Base-by-base conservation (phyloP, 352 stramenopile species). In the Bremia lactucae region DNA sequence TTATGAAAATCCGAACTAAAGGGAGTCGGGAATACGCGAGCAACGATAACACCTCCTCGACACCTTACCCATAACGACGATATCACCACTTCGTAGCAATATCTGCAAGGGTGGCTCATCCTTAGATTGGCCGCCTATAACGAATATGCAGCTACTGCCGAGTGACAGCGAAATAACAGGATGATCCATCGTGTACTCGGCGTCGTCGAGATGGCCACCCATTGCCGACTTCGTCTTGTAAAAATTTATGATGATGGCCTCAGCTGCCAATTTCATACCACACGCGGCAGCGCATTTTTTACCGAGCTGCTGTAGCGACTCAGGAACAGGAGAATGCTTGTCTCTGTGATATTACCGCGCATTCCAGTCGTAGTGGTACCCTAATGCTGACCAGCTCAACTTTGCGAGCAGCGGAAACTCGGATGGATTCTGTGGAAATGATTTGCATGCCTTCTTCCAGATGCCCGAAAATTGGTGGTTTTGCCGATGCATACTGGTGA, bases 361-460 rank as follows among this genome's bases (percentile, higher is more conserved):
- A 2, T 72, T 88, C 78, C 78, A 90, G 51, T 90, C 68, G 62
- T 90, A 90, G 52, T 90, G 78, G 36, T 75, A 87, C 21, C 78
- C 78, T 2, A 61, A 66, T 4, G 75, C 72, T 8, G 67, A 67
- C 78, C 78, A 90, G 28, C 78, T 72, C 26, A 90, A 60, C 41
- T 83, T 87, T 8, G 53, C 49, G n/a, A 90, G 62, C 31, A 54
- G 44, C 8, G 61, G 54, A 15, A 49, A 64, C 28, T 61, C 55
- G 34, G 65, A 34, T 9, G 74, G 64, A 25, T 89, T 46, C 0
- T 44, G 13, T 5, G 67, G 49, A 22, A 70, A 42, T n/a, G 52
- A 63, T 13, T 46, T 26, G 6, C 60, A 46, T 19, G 74, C 69
- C 20, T 72, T 69, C 9, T 20, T 26, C 78, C 78, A 90, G 33